Evolutionary conservation across 495 filamentous ascomycete species (phyloP).

Genomic region (Ascodesmis nigricans): DNA sequence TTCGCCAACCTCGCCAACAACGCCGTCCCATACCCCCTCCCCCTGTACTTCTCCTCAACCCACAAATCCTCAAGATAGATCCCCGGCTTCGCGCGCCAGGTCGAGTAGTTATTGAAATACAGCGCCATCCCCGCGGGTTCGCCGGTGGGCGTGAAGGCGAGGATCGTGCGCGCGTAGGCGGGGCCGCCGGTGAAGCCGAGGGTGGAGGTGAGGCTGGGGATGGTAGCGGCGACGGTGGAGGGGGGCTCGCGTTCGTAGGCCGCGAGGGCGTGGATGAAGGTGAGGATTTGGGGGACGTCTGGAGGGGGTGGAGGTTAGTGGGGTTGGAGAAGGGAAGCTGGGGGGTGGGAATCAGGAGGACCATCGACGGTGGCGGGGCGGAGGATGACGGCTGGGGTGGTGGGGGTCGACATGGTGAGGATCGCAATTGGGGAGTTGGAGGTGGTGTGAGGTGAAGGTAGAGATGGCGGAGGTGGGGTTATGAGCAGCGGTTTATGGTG

Average conservation of each 20-base stretch:
- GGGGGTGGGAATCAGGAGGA: no score
- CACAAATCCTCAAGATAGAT: slow-evolving; percentile 92
- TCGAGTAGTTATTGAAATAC: slow-evolving; percentile 56
- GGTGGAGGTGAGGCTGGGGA: slow-evolving; percentile 44
- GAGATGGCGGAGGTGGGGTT: no score
- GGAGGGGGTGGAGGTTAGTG: no score
- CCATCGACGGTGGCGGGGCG: no score
- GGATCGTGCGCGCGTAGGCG: slow-evolving; percentile 25
- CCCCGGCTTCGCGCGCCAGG: slow-evolving; percentile 67
- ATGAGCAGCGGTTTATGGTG: no score
- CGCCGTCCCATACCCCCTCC: slow-evolving; percentile 55
- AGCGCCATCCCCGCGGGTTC: slow-evolving; percentile 33
- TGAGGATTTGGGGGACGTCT: slow-evolving; percentile 68
- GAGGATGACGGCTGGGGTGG: no score
- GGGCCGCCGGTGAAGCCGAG: slow-evolving; percentile 30
- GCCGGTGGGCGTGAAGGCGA: slow-evolving; percentile 26
- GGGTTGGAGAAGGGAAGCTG: no score
- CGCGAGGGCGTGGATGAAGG: slow-evolving; percentile 70
- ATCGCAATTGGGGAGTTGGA: no score
- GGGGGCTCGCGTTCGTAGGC: slow-evolving; percentile 59
- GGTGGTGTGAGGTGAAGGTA: no score
- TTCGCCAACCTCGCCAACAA: slow-evolving; percentile 55
- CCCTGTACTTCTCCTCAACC: slow-evolving; percentile 45
- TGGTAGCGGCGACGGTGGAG: slow-evolving; percentile 51
- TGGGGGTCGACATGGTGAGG: no score